Evolutionary conservation across 441 rosid genomes (phyloP).

Genomic region (Caryocar brasiliense): DNA sequence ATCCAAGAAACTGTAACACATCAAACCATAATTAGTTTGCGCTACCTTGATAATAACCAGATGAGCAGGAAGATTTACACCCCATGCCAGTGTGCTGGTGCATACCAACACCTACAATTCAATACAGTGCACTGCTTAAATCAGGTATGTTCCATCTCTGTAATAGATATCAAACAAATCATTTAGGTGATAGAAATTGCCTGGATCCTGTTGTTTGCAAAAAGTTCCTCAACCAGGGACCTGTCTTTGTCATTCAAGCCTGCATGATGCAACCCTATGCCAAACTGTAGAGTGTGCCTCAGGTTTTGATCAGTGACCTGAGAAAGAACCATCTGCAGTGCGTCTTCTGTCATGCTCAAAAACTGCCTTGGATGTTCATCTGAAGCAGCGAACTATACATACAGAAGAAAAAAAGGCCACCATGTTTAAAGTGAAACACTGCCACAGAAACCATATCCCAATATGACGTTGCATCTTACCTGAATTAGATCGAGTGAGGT

Average conservation of each 20-base stretch:
- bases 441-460: slow-evolving; percentile 3
- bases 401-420: slow-evolving; percentile 16
- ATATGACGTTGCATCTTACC: slow-evolving; percentile 32
- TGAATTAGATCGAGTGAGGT: slow-evolving; percentile 97
- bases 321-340: slow-evolving; percentile 89
- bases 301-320: slow-evolving; percentile 94
- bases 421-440: slow-evolving; percentile 8
- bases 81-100: slow-evolving; percentile 98
- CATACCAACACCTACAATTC: slow-evolving; percentile 73
- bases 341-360: slow-evolving; percentile 77
- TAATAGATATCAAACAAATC: neutral
- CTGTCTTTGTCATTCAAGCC: slow-evolving; percentile 94
- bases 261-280: slow-evolving; percentile 97
- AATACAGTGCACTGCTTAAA: slow-evolving; percentile 4
- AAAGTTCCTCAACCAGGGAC: slow-evolving; percentile 93
- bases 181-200: slow-evolving; percentile 24
- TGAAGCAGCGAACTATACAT: slow-evolving; percentile 75
- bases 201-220: slow-evolving; percentile 95
- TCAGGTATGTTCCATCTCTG: neutral
- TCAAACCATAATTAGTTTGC: slow-evolving; percentile 6
- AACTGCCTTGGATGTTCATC: slow-evolving; percentile 94
- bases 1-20: neutral
- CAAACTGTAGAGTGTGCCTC: slow-evolving; percentile 92
- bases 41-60: slow-evolving; percentile 92
- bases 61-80: slow-evolving; percentile 97